These are phyloP conservation scores for Adansonia digitata DNA, from an alignment of 345 rosid species.

Conservation along the genomic window DNA sequence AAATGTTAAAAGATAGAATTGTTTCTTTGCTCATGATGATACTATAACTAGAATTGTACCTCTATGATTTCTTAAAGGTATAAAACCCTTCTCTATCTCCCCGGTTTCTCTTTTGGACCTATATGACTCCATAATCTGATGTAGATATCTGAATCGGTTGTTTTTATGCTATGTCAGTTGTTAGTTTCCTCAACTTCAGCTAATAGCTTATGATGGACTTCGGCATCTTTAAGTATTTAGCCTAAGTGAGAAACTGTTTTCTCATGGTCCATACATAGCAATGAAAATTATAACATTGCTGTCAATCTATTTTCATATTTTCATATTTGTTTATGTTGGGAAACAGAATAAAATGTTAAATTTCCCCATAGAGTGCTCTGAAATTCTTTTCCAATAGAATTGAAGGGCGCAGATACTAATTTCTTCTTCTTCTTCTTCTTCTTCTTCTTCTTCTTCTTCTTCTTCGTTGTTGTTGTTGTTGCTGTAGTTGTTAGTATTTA, in stretches of 20 bases:
- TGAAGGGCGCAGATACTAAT: not conserved
- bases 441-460: too few species aligned
- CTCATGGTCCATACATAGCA: not conserved
- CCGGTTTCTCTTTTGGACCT: not conserved
- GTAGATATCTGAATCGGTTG: not conserved
- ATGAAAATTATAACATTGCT: not conserved
- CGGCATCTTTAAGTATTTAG: not conserved
- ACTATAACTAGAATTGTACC: not conserved
- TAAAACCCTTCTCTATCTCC: not conserved
- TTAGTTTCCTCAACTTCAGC: not conserved
- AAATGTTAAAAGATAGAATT: not conserved
- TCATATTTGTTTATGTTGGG: not conserved
- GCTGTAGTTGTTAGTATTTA: too few species aligned
- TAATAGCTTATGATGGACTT: not conserved
- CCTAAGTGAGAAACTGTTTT: not conserved
- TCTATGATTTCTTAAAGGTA: not conserved
- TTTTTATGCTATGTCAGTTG: not conserved
- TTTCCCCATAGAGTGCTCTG: not conserved
- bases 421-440: not conserved
- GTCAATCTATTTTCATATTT: not conserved
- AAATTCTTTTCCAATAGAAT: not conserved
- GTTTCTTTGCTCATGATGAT: not conserved
- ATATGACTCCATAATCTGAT: not conserved
- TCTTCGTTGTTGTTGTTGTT: too few species aligned
- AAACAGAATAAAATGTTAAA: not conserved